Evolutionary conservation across 192 early-diverging fungal genomes (phyloP).

Genomic region (Linnemannia zychae): DNA sequence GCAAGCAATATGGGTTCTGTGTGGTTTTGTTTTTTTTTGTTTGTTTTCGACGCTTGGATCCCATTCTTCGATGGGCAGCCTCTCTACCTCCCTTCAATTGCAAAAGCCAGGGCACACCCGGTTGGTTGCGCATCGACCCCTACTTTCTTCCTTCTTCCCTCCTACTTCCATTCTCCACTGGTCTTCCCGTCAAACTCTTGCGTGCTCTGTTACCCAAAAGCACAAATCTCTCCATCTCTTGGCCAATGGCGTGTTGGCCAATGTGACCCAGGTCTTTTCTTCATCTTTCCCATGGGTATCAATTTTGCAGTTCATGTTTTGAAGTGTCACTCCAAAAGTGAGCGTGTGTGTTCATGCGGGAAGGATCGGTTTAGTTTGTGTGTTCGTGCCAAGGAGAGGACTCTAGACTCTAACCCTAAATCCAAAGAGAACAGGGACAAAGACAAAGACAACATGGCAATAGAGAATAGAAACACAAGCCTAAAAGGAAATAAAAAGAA

Average conservation of each 20-base stretch:
- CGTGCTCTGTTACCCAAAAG: neutral
- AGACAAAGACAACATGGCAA: neutral
- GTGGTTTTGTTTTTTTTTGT: neutral
- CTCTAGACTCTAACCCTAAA: neutral
- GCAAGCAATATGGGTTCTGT: neutral
- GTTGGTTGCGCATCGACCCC: neutral
- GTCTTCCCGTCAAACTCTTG: neutral
- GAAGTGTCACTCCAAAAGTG: neutral
- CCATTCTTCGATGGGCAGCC: neutral
- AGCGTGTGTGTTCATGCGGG: neutral
- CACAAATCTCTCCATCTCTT: too few species aligned
- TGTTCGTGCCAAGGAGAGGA: neutral
- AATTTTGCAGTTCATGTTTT: too few species aligned
- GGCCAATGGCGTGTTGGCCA: too few species aligned
- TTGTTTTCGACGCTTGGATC: neutral
- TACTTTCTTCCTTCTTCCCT: neutral
- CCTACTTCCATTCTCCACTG: too few species aligned
- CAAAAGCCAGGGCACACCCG: neutral
- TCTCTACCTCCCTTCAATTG: neutral
- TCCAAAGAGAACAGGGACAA: neutral
- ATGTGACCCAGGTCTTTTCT: neutral
- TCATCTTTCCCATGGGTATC: too few species aligned
- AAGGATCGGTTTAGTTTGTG: neutral
- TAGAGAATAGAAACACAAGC: neutral
- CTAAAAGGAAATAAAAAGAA: neutral